Base-by-base conservation (phyloP, 164 flowering plant genomes). In the Tetracentron sinense region DNA sequence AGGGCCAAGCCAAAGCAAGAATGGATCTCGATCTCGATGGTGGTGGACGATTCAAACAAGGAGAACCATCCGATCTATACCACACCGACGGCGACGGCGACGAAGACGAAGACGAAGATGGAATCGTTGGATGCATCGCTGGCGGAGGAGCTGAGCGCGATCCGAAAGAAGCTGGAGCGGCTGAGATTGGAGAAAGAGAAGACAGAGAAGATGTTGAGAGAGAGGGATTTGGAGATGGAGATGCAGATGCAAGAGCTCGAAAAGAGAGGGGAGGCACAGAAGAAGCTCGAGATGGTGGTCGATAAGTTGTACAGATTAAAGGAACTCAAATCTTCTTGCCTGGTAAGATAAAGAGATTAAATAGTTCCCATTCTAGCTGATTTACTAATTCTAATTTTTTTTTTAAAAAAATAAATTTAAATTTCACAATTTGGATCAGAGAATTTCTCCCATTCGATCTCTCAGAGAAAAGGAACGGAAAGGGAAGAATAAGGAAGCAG, bases 141-240 rank as follows among this genome's bases (percentile, higher is more conserved):
- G 5, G 95, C 89, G 0, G 95, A 88, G 58, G 95, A 91, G 67
- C 82, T 91, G 42, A 77, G 72, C 46, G 89, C 83, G 29, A 69
- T 85, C 20, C 75, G 81, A 72, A 78, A 79, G 81, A 83, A 75
- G 79, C 68, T 80, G 22, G 86, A 86, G 76, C 63, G 89, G 58
- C 33, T 83, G 78, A 84, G 78, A 56, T 2, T 53, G 46, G 97
- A 91, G 14, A 72, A 57, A 57, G 95, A 88, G 64, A 82, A 64
- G 70, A 87, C 92, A 15, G 92, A 87, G 76, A 77, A 59, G 69
- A 65, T 75, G 79, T 60, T 91, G 74, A 72, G 52, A 50, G 85
- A 83, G 67, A 80, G 85, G 74, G 87, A 71, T 17, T 4, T 44
- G 67, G 46, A 68, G 38, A 31, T 91, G 72, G 86, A 79, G 47